Evolutionary conservation across 164 flowering plant species (phyloP), one percentile per base, ranked within the genome.

Genomic region (Santalum album): DNA sequence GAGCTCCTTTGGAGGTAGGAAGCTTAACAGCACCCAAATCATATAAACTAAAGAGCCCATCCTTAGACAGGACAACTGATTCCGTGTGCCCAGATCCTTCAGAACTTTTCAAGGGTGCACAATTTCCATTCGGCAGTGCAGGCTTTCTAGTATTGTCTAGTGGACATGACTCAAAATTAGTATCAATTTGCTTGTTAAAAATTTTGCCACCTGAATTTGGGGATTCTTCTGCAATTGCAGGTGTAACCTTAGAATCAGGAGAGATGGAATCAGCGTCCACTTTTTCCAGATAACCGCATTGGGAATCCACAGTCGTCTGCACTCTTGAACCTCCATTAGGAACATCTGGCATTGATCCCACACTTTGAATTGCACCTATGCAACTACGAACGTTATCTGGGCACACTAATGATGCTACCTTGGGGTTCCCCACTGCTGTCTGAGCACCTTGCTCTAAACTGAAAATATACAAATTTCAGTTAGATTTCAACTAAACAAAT

Each of bases 401-500:
- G 51, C 51, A 46, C 26, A 27, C 71, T 35, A 38, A 51, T 51
- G 23, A 56, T 21, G 0, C 24, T 17, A 36, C 36, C 53, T 63
- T 56, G 25, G 72, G 24, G 49, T 65, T 67, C 54, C 53, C 73
- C 49, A 17, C 51, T 23, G 50, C 29, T 26, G 54, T 25, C 53
- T 57, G 75, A 61, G 58, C 57, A 48, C 81, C 85, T 25, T 39
- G 48, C 63, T 86, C 96, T 44, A 84, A 74, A 69, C 98, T 91
- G 90, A 69, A 79, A 70, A 18, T 7, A 25, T 49, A 54, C 23
- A 19, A 44, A 55, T 53, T 20, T n/a, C 46, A 55, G 57, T 75
- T 60, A 58, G n/a, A n/a, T n/a, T n/a, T n/a, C n/a, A 40, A 49
- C 7, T 11, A 14, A 49, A 49, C 45, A 58, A 16, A 34, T 11